A percentile compares a stretch with the other conserved stretches of the same genome.
These are phyloP conservation scores for Arthrinium phaeospermum DNA, from an alignment of 2,329 filamentous ascomycete genomes.

Conservation along the genomic window DNA sequence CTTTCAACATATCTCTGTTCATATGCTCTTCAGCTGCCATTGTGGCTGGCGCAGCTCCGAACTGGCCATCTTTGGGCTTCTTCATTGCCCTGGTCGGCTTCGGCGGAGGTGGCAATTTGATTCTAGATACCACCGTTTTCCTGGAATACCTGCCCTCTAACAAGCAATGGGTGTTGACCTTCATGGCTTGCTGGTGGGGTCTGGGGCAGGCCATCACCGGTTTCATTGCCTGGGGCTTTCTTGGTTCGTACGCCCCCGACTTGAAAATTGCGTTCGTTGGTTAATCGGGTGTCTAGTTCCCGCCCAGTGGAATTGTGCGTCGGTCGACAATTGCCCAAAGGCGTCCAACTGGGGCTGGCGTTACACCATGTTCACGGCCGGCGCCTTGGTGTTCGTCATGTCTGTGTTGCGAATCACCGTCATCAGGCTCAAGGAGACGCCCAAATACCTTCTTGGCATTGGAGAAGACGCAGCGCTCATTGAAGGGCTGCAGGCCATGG, in stretches of 20 bases:
- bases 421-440: slow-evolving; percentile 62
- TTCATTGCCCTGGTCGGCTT: slow-evolving; percentile 70
- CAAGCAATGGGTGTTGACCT: slow-evolving; percentile 68
- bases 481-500: slow-evolving; percentile 44
- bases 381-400: slow-evolving; percentile 52
- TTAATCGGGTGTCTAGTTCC: slow-evolving; percentile 35
- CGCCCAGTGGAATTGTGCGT: slow-evolving; percentile 48
- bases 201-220: slow-evolving; percentile 54
- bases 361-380: slow-evolving; percentile 54
- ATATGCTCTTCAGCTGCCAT: slow-evolving; percentile 67
- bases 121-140: slow-evolving; percentile 63
- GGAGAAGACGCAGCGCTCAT: slow-evolving; percentile 59
- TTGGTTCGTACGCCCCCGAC: slow-evolving; percentile 41
- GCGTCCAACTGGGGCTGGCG: slow-evolving; percentile 57
- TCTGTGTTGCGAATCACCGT: slow-evolving; percentile 60
- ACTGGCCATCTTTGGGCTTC: slow-evolving; percentile 67
- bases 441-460: slow-evolving; percentile 62
- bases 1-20: slow-evolving; percentile 72
- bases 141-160: slow-evolving; percentile 54
- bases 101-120: slow-evolving; percentile 67
- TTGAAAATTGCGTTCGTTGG: not conserved
- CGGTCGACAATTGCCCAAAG: slow-evolving; percentile 45
- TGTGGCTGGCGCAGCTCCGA: slow-evolving; percentile 69
- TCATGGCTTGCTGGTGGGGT: slow-evolving; percentile 64
- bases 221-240: slow-evolving; percentile 56